Base-by-base conservation (phyloP, 2,329 filamentous ascomycete genomes). In the Sclerotinia nivalis region DNA sequence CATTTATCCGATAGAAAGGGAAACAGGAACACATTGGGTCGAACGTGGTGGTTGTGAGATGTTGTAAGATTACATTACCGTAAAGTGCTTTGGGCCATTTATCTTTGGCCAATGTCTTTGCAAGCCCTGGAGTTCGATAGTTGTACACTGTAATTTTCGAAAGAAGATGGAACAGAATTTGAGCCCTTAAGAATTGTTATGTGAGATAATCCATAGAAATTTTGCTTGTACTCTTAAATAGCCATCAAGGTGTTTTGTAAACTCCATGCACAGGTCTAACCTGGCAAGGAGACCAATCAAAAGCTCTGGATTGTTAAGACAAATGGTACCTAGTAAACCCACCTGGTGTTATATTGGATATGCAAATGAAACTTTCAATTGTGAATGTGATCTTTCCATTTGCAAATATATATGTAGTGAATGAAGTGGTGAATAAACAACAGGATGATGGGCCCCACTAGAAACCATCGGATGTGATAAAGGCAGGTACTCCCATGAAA, bases 211-310 rank as follows among this genome's bases (percentile, higher is more conserved):
- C 22, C n/a, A 66, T 50, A 28, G 25, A 68, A 50, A 28, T 43
- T 40, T 68, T 28, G 37, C 25, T 62, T n/a, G 6, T 37, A 18
- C 34, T 52, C 20, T 65, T 52, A 45, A 62, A 18, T 68, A 54
- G 34, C 66, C 56, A 68, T 45, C 66, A 68, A 62, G 45, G 66
- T 68, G 6, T 61, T 65, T 52, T 65, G 1, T n/a, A 9, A 20
- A n/a, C 45, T 68, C 56, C 45, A 68, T 60, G 22, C 12, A 47
- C 15, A 60, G 40, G 12, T n/a, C 15, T 43, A 34, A 34, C 20
- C 66, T 15, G 45, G 55, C 18, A 40, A 31, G 25, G n/a, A 13
- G 47, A 68, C 43, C 34, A 68, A 68, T 64, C 9, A 10, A 52
- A 52, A 54, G 25, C 7, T 22, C 34, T 22, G 18, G 22, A 68